Evolutionary conservation across 2,329 filamentous ascomycete species (phyloP), one percentile per base, ranked within the genome.

Genomic region (Ophiosphaerella korrae): DNA sequence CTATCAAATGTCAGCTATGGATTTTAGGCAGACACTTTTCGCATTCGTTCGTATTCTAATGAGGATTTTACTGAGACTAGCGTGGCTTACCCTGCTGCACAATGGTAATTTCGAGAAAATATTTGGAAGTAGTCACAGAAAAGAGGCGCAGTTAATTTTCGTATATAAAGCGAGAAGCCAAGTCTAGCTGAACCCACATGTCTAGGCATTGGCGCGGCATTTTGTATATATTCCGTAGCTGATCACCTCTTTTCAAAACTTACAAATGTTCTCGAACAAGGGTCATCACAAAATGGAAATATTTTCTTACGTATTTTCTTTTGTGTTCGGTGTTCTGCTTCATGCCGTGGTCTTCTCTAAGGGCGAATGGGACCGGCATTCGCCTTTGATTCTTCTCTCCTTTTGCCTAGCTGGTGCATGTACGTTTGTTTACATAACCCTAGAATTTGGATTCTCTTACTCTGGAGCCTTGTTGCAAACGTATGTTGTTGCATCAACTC

Each of bases 331-430:
- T 11, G 12, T 42, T 29, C 33, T 50, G 14, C 38, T 48, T 21
- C 39, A 53, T 7, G 33, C 16, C 11, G 23, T 45, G 13, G 16
- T 50, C 11, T 53, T 53, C n/a, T 50, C 51, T 2, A 43, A 38
- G 34, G 16, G 45, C 21, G 51, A 53, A 46, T 50, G 51, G 51
- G 51, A 53, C n/a, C 51, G 51, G 7, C 51, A 21, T 34, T 12
- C 51, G 26, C 37, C 51, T 5, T 21, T 1, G 18, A 45, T 47
- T 21, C 1, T 50, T 1, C 2, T 12, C 8, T 35, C 26, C 21
- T 29, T 41, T 26, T 42, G 7, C 8, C 32, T 38, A 6, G 7
- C 38, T 21, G 39, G 31, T 32, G 23, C n/a, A 26, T 11, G 32
- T 34, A 33, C 29, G 31, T 31, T 16, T 24, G 7, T 6, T 49